These are phyloP conservation scores for Incumbomyces delicatus DNA, from an alignment of 2,329 filamentous ascomycete species.

Conservation along the genomic window DNA sequence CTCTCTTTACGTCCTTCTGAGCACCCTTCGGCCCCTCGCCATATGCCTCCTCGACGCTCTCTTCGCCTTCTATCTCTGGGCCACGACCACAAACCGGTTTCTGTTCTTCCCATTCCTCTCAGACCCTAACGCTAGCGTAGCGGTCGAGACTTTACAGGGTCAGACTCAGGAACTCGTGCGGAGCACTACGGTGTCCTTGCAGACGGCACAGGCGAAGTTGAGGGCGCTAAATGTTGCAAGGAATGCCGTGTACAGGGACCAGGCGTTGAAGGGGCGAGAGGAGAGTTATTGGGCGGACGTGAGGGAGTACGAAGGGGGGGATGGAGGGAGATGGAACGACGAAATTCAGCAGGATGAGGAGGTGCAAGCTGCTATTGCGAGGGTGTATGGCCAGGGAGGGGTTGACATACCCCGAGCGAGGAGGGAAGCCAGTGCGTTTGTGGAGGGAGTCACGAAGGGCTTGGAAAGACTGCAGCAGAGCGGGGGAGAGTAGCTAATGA, in stretches of 20 bases:
- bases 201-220: slow-evolving; percentile 54
- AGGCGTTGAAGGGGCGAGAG: slow-evolving; percentile 54
- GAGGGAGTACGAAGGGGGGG: slow-evolving; percentile 50
- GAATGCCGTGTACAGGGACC: slow-evolving; percentile 70
- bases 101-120: slow-evolving; percentile 52
- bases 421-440: slow-evolving; percentile 34
- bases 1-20: slow-evolving; percentile 58
- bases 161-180: slow-evolving; percentile 26
- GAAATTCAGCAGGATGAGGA: slow-evolving; percentile 61
- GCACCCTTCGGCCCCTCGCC: slow-evolving; percentile 51
- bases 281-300: slow-evolving; percentile 62
- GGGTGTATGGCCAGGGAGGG: slow-evolving; percentile 50
- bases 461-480: slow-evolving; percentile 22
- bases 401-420: slow-evolving; percentile 34
- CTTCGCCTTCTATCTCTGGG: slow-evolving; percentile 59
- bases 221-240: slow-evolving; percentile 64
- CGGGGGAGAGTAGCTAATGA: no score
- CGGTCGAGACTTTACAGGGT: slow-evolving; percentile 43
- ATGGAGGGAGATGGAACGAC: slow-evolving; percentile 61
- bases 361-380: slow-evolving; percentile 54
- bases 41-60: slow-evolving; percentile 56
- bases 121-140: slow-evolving; percentile 45
- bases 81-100: slow-evolving; percentile 69
- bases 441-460: slow-evolving; percentile 32
- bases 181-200: slow-evolving; percentile 45